Base-by-base conservation (phyloP, 208 protist genomes). In the Novymonas esmeraldas region DNA sequence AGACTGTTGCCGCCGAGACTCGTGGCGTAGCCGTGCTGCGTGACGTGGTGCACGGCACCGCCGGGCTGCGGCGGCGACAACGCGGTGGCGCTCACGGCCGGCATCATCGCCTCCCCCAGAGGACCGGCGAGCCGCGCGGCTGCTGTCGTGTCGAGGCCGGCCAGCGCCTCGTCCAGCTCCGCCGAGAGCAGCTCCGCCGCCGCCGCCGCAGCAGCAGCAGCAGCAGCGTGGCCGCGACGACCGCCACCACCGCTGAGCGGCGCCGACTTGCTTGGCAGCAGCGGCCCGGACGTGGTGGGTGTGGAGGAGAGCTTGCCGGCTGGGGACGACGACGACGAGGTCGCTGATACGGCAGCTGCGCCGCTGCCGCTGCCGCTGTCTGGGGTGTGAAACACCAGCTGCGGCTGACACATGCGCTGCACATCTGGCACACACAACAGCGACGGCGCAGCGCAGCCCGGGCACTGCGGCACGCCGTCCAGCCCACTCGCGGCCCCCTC, bases 381-480 rank as follows among this genome's bases (percentile, higher is more conserved):
- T 9, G 48, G 55, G 33, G 42, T 20, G 54, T 74, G 67, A 60
- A 92, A 91, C 20, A 81, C 39, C 28, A 82, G 85, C 70, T 90
- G 85, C 18, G 89, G 67, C 42, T 89, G 68, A 60, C 79, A 95
- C 73, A 93, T 83, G 59, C 76, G 48, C 13, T 49, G 58, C 9
- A 86, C 81, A 61, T 82, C 67, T 6, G 79, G 79, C 6, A 82
- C 71, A 73, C 86, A 92, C 58, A 95, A 80, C 54, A 93, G 68
- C 13, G 83, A 89, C 3, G 86, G 82, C 39, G 13, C 31, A 22
- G 20, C 20, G 61, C 86, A 95, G 18, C 67, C 58, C n/a, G 59
- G 55, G 58, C 86, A 93, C 33, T 74, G 65, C 60, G 72, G 68
- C 67, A 84, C 38, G 10, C 52, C 56, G n/a, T 3, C 9, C 45